Percentiles rank a stretch among this genome's conserved stretches.
phyloP scores from a whole-genome alignment of 768 basidiomycete species.

The Xanthoconium purpureum region DNA sequence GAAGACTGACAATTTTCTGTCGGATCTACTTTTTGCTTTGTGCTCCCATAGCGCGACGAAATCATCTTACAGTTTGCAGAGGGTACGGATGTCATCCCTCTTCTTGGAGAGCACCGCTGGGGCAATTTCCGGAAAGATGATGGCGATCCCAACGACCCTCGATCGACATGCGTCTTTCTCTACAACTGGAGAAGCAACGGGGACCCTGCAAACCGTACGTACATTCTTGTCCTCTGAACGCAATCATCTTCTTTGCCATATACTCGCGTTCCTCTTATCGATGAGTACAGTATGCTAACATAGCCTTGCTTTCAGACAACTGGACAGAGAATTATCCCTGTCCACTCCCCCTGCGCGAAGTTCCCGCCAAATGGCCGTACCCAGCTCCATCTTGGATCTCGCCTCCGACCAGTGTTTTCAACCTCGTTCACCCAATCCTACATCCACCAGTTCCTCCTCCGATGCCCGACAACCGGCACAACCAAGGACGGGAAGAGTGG shows the following conservation, averaged over 20 bases:
- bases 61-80: constrained; percentile 27
- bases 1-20: not conserved
- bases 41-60: constrained; percentile 24
- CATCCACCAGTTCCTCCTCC: constrained; percentile 5
- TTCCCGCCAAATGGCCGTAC: constrained; percentile 28
- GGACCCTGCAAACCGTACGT: constrained; percentile 31
- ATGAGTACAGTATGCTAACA: not conserved
- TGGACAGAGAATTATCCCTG: constrained; percentile 27
- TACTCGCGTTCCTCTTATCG: not conserved
- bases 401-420: constrained; percentile 16
- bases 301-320: constrained; percentile 16
- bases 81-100: constrained; percentile 24
- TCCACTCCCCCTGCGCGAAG: not conserved
- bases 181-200: constrained; percentile 33
- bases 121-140: constrained; percentile 4
- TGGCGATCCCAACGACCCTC: constrained; percentile 5
- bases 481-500: not conserved
- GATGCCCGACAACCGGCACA: not conserved
- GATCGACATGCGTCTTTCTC: constrained; percentile 23
- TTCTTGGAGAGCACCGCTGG: constrained; percentile 30
- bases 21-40: not conserved
- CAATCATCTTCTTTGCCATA: not conserved
- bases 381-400: constrained; percentile 24
- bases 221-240: not conserved
- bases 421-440: constrained; percentile 26